Evolutionary conservation across 352 stramenopile genomes (phyloP).

Genomic region (Phytophthora aleatoria): DNA sequence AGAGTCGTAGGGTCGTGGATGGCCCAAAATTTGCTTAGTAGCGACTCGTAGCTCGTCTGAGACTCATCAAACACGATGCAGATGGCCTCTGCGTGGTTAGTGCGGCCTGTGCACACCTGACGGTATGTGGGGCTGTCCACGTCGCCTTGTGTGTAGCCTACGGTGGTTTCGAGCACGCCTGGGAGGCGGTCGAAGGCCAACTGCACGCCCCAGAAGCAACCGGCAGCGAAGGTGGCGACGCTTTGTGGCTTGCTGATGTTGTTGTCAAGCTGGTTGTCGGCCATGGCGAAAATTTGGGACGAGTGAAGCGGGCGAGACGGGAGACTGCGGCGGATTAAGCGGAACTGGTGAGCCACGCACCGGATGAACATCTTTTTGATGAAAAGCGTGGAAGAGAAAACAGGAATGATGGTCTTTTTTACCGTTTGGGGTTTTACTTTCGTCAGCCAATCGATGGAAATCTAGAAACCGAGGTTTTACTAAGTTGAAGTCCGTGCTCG

Average conservation of each 20-base stretch:
- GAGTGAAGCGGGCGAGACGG: constrained; percentile 14
- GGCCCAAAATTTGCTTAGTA: constrained; percentile 83
- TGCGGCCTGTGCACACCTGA: constrained; percentile 93
- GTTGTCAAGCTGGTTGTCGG: constrained; percentile 38
- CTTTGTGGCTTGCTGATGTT: constrained; percentile 14
- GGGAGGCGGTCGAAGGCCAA: constrained; percentile 94
- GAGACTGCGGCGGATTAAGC: constrained; percentile 15
- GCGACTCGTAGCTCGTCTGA: constrained; percentile 80
- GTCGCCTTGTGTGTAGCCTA: constrained; percentile 87
- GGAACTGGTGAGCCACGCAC: constrained; percentile 27
- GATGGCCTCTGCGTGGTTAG: constrained; percentile 95
- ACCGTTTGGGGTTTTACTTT: not conserved
- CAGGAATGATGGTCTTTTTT: not conserved
- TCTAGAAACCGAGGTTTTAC: too few relatives aligned
- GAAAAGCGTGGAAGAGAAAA: not conserved
- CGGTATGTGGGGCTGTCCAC: constrained; percentile 94
- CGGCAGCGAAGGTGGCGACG: constrained; percentile 94
- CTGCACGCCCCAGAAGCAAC: constrained; percentile 98
- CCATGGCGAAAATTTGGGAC: constrained; percentile 37
- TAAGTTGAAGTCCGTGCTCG: too few relatives aligned
- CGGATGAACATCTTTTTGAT: not conserved
- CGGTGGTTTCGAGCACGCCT: constrained; percentile 92
- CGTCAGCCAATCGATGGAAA: too few relatives aligned
- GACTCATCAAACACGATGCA: constrained; percentile 92
- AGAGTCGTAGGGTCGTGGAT: constrained; percentile 94